phyloP scores from a whole-genome alignment of 306 rosid species.

The Vigna trinervia region DNA sequence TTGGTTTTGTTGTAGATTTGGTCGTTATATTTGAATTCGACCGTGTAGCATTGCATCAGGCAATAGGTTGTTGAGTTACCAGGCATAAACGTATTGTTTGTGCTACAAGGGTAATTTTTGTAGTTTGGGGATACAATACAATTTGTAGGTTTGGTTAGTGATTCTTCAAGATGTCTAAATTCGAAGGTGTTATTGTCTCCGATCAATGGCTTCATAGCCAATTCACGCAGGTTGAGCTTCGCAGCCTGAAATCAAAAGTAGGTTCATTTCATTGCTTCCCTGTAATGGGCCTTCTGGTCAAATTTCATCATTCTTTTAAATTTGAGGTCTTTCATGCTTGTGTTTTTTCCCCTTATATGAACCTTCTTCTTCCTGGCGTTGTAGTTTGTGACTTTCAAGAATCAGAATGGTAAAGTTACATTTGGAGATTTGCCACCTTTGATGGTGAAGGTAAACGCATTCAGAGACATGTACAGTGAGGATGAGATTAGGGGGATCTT shows the following conservation, averaged over 20 bases:
- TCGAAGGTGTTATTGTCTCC: constrained; percentile 78
- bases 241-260: constrained; percentile 83
- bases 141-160: constrained; percentile 34
- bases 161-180: constrained; percentile 73
- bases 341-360: constrained; percentile 15
- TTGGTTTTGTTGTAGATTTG: constrained; percentile 36
- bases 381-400: constrained; percentile 68
- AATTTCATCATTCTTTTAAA: constrained; percentile 12
- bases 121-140: constrained; percentile 35
- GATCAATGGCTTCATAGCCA: constrained; percentile 96
- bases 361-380: constrained; percentile 37
- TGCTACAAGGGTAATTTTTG: constrained; percentile 10
- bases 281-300: constrained; percentile 12
- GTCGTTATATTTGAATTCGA: constrained; percentile 35
- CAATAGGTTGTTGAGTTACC: constrained; percentile 31
- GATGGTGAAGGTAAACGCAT: constrained; percentile 72
- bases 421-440: constrained; percentile 71
- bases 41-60: constrained; percentile 39
- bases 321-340: constrained; percentile 13
- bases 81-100: constrained; percentile 11
- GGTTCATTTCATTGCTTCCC: constrained; percentile 37
- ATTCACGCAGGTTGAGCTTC: constrained; percentile 96
- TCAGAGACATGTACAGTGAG: constrained; percentile 63
- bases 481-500: constrained; percentile 73
- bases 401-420: constrained; percentile 76